A percentile compares a stretch with the other conserved stretches of the same genome.
These are phyloP conservation scores for Xylaria scruposa DNA, from an alignment of 495 filamentous ascomycete species.

Conservation along the genomic window DNA sequence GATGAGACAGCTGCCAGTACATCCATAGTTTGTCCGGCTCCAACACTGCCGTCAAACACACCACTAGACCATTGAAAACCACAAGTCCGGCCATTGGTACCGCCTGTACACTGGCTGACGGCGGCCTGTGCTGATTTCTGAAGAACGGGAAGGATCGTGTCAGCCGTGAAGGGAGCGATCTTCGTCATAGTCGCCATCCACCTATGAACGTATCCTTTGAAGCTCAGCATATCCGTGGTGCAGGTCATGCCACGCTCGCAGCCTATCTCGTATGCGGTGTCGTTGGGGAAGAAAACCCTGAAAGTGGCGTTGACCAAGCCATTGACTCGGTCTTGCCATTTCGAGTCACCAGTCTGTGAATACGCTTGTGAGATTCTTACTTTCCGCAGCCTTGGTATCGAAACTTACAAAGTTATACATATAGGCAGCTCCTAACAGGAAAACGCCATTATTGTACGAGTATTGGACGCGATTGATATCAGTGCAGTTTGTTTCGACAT, in stretches of 20 bases:
- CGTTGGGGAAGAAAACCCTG: slow-evolving; percentile 62
- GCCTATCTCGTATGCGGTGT: slow-evolving; percentile 70
- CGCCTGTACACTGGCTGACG: slow-evolving; percentile 70
- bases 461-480: slow-evolving; percentile 68
- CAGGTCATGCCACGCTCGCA: slow-evolving; percentile 70
- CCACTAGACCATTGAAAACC: slow-evolving; percentile 73
- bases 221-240: slow-evolving; percentile 76
- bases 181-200: slow-evolving; percentile 79
- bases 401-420: slow-evolving; percentile 75
- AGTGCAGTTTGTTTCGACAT: slow-evolving; percentile 66
- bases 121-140: slow-evolving; percentile 68
- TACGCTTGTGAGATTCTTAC: slow-evolving; percentile 6
- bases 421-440: slow-evolving; percentile 73
- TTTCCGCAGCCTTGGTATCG: background rate
- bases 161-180: slow-evolving; percentile 68
- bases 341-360: slow-evolving; percentile 37
- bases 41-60: slow-evolving; percentile 57
- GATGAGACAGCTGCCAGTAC: slow-evolving; percentile 57
- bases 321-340: slow-evolving; percentile 67
- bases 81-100: slow-evolving; percentile 60
- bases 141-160: slow-evolving; percentile 65
- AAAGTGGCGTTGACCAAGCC: slow-evolving; percentile 64
- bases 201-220: slow-evolving; percentile 81
- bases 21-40: slow-evolving; percentile 65
- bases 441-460: slow-evolving; percentile 77